A percentile compares a stretch with the other conserved stretches of the same genome.
Evolutionary conservation across 1,284 basidiomycete genomes (phyloP).

Genomic region (Cerioporus squamosus): DNA sequence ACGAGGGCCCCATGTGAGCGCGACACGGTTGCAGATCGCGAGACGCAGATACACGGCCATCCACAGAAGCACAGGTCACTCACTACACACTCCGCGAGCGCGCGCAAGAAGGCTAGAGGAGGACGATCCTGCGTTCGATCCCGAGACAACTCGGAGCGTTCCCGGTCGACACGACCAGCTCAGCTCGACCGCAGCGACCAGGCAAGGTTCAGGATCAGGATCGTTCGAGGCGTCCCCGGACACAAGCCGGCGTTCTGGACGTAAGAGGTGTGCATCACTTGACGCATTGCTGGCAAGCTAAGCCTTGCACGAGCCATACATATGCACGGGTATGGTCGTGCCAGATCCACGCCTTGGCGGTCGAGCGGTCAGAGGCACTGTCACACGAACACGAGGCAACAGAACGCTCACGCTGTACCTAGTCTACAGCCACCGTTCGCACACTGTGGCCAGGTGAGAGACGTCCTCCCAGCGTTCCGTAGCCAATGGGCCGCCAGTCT

Average conservation of each 20-base stretch:
- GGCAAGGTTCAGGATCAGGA: not conserved
- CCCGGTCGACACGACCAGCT: not conserved
- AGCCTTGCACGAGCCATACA: not conserved
- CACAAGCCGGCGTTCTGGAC: not conserved
- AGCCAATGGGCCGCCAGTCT: conserved; percentile 5
- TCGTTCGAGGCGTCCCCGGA: not conserved
- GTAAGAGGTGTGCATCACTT: conserved; percentile 13
- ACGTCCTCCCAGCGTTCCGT: conserved; percentile 9
- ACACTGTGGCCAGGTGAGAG: conserved; percentile 14
- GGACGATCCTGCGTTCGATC: conserved; percentile 1
- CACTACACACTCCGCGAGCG: not conserved
- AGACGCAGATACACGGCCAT: not conserved
- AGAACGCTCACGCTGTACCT: conserved; percentile 9
- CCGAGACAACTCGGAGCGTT: not conserved
- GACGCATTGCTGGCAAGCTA: conserved; percentile 6
- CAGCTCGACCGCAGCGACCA: not conserved
- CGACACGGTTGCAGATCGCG: conserved; percentile 1
- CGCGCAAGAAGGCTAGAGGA: not conserved
- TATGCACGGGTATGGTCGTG: not conserved
- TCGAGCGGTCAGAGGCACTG: not conserved
- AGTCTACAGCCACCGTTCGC: not conserved
- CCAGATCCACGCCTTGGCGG: not conserved
- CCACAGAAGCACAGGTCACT: not conserved
- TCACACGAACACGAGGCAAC: conserved; percentile 9
- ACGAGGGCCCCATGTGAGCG: not conserved